phyloP scores from a whole-genome alignment of 2,329 filamentous ascomycete species.

The Fusarium temperatum region DNA sequence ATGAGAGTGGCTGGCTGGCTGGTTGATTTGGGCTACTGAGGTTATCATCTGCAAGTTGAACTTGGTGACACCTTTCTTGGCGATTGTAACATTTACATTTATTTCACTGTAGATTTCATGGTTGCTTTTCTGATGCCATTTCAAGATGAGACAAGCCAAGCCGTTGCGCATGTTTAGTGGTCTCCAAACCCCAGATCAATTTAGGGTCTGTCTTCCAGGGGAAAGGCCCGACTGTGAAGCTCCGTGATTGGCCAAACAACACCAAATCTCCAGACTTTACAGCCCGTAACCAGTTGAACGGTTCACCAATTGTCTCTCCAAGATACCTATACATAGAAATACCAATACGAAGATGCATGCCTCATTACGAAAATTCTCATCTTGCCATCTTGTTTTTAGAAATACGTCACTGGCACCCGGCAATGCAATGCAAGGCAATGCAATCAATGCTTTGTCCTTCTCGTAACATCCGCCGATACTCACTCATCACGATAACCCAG shows the following conservation, averaged over 20 bases:
- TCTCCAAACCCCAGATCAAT: slow-evolving; percentile 37
- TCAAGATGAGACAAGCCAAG: background rate
- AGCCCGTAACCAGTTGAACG: background rate
- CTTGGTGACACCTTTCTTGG: background rate
- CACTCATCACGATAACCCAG: slow-evolving; percentile 10
- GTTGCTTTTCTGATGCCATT: background rate
- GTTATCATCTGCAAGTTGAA: background rate
- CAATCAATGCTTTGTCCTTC: background rate
- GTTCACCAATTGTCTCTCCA: background rate
- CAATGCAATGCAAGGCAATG: background rate
- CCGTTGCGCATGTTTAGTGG: background rate
- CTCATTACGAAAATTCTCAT: slow-evolving; percentile 4
- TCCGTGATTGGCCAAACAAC: slow-evolving; percentile 31
- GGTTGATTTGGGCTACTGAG: background rate
- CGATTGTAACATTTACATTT: background rate
- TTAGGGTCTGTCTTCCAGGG: slow-evolving; percentile 21
- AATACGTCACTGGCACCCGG: background rate
- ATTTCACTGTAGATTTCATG: background rate
- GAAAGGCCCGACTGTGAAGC: slow-evolving; percentile 38
- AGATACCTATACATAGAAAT: slow-evolving; percentile 1
- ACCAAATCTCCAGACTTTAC: background rate
- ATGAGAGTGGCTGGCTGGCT: background rate
- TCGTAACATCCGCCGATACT: slow-evolving; percentile 15
- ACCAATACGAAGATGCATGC: slow-evolving; percentile 1
- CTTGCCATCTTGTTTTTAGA: background rate